Percentiles rank a stretch among this genome's conserved stretches.
Conservation (phyloP, 2,329 filamentous ascomycete genomes). For the Stachybotrys chartarum region DNA sequence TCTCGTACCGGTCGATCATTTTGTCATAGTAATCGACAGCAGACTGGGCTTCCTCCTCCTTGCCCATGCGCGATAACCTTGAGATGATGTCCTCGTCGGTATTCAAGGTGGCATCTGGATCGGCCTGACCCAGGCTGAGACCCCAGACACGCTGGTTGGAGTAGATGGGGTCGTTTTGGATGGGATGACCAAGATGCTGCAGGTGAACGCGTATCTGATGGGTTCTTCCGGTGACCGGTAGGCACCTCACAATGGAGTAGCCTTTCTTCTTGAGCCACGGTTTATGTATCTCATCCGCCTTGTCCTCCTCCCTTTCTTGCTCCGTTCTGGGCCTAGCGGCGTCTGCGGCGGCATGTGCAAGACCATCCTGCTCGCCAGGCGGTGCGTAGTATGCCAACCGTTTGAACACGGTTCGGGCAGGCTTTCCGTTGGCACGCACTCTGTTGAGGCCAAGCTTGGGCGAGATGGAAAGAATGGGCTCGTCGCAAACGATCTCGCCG, state of each 20-base stretch:
- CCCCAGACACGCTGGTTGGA: constrained; percentile 92
- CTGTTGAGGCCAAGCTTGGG: constrained; percentile 92
- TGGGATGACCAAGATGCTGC: constrained; percentile 89
- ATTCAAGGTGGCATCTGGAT: constrained; percentile 59
- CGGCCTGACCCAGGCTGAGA: constrained; percentile 61
- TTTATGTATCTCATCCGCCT: constrained; percentile 14
- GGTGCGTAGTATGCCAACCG: constrained; percentile 85
- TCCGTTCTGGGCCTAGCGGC: constrained; percentile 1
- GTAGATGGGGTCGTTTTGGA: constrained; percentile 96
- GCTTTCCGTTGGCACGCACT: constrained; percentile 88
- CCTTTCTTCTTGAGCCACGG: constrained; percentile 56
- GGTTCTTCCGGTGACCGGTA: constrained; percentile 87
- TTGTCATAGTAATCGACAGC: constrained; percentile 91
- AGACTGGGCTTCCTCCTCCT: constrained; percentile 75
- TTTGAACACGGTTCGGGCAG: constrained; percentile 85
- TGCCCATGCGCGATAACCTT: constrained; percentile 82
- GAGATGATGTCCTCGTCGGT: constrained; percentile 87
- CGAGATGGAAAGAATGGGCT: constrained; percentile 89
- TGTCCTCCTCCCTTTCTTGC: constrained; percentile 8
- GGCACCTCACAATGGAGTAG: constrained; percentile 90
- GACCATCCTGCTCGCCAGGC: constrained; percentile 10
- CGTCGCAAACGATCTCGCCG: constrained; percentile 83
- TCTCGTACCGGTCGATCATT: constrained; percentile 85
- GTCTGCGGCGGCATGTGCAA: not conserved
- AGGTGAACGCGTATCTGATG: constrained; percentile 94